Conservation (phyloP, 495 filamentous ascomycete species). For the Podospora tetraspora region DNA sequence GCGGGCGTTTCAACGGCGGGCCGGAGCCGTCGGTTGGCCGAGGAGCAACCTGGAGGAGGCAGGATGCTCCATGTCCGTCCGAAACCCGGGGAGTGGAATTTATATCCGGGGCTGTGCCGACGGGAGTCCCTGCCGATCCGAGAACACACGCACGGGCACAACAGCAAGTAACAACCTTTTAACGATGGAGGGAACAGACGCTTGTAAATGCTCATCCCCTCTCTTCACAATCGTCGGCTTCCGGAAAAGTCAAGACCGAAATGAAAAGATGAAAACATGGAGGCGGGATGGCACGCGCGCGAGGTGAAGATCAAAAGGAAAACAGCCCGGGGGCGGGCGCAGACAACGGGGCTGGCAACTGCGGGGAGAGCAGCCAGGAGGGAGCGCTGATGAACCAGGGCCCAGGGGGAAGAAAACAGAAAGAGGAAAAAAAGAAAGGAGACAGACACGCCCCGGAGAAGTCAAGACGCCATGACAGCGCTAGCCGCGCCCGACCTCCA, state of each 20-base stretch:
- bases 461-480: not conserved
- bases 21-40: not conserved
- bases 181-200: too few species aligned
- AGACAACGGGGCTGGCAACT: not conserved
- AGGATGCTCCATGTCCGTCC: not conserved
- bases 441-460: not conserved
- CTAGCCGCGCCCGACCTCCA: not conserved
- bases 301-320: not conserved
- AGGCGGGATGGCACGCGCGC: not conserved
- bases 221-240: not conserved
- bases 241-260: not conserved
- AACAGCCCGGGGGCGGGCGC: not conserved
- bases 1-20: not conserved
- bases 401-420: not conserved
- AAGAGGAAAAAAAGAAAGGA: not conserved
- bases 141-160: not conserved
- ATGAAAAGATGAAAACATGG: not conserved
- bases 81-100: not conserved
- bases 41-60: not conserved
- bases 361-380: not conserved
- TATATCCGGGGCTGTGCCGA: too few species aligned
- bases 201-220: too few species aligned
- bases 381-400: too few species aligned
- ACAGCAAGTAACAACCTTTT: not conserved
- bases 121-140: not conserved